Percentiles rank a stretch among this genome's conserved stretches.
Evolutionary conservation across 2,329 filamentous ascomycete genomes (phyloP).

Genomic region (Alternaria viburni): DNA sequence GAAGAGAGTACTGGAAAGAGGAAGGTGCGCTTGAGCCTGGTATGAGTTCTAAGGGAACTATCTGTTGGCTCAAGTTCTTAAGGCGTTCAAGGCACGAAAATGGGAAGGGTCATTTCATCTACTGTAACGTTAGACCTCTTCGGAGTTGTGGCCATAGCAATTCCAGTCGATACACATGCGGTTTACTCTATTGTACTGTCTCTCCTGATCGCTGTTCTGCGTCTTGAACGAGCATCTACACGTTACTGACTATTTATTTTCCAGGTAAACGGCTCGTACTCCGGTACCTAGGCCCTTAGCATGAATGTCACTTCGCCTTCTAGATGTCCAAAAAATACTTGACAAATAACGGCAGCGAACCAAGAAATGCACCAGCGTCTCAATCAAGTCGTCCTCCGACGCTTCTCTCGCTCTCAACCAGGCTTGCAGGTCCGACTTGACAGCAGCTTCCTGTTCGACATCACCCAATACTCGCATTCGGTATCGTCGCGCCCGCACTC

Average conservation of each 20-base stretch:
- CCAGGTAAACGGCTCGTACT: background rate
- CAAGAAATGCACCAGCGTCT: background rate
- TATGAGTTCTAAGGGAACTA: slow-evolving; percentile 34
- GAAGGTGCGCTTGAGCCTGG: slow-evolving; percentile 74
- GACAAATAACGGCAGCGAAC: background rate
- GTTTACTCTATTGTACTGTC: background rate
- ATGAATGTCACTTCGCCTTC: background rate
- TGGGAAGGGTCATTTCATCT: background rate
- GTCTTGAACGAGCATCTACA: background rate
- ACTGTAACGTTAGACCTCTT: background rate
- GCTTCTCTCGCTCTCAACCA: background rate
- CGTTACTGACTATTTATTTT: background rate
- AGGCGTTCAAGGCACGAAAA: background rate
- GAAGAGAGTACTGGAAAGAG: slow-evolving; percentile 97
- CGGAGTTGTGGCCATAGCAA: background rate
- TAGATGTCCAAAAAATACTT: background rate
- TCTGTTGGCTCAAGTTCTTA: background rate
- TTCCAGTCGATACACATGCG: background rate
- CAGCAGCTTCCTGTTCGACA: background rate
- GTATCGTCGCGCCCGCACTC: background rate
- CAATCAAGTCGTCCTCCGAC: background rate
- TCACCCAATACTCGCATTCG: background rate
- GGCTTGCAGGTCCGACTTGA: background rate
- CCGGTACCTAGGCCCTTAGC: background rate
- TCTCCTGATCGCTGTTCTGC: background rate